Conservation (phyloP, 2,329 filamentous ascomycete species). For the Metarhizium sp. region DNA sequence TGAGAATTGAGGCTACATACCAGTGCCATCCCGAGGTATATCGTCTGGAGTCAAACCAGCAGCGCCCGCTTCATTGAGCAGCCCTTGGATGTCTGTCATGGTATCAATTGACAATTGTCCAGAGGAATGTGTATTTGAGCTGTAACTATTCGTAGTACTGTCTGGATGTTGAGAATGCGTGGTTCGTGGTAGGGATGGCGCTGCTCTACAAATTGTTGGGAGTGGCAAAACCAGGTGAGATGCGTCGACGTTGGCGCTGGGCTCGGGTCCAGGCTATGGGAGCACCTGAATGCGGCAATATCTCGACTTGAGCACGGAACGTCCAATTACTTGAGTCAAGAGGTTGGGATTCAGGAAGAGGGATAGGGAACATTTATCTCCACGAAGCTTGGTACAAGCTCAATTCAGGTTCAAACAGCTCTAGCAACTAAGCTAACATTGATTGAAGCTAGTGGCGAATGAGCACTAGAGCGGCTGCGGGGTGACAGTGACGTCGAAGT, state of each 20-base stretch:
- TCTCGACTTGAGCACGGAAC: too few relatives aligned
- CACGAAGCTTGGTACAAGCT: too few relatives aligned
- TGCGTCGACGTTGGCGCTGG: not conserved
- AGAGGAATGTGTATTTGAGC: not conserved
- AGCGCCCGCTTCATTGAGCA: slow-evolving; percentile 1
- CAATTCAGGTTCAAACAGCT: too few relatives aligned
- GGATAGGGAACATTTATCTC: too few relatives aligned
- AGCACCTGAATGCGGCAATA: too few relatives aligned
- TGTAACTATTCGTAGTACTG: not conserved
- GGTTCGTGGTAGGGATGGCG: not conserved
- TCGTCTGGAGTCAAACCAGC: slow-evolving; percentile 33
- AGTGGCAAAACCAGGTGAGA: not conserved
- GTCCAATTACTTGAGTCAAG: too few relatives aligned
- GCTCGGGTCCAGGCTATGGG: too few relatives aligned
- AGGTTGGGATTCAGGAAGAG: too few relatives aligned
- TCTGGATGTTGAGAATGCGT: not conserved
- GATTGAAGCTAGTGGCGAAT: too few relatives aligned
- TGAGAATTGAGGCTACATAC: slow-evolving; percentile 31
- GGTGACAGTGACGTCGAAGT: slow-evolving; percentile 3
- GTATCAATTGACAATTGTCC: not conserved
- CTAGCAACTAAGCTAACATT: too few relatives aligned
- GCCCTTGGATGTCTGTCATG: slow-evolving; percentile 6
- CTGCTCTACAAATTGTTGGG: not conserved
- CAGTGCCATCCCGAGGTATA: slow-evolving; percentile 61
- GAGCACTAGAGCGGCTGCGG: too few relatives aligned